Conservation (phyloP, 192 early-diverging fungal genomes). For the Allomyces arbusculus region DNA sequence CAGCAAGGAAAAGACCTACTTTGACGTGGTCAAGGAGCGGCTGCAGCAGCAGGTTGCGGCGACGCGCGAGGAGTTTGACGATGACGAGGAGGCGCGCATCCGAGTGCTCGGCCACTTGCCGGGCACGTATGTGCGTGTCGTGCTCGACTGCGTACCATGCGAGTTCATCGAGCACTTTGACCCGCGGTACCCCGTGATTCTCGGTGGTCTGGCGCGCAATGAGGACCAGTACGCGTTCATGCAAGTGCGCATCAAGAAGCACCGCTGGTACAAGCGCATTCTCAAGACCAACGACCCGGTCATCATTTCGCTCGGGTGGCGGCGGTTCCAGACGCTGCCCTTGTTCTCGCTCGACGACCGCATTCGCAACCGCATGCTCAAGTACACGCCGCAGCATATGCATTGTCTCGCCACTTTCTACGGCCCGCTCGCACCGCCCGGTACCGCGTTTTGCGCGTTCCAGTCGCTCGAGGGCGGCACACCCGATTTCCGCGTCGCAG, state of each 20-base stretch:
- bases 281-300: constrained; percentile 96
- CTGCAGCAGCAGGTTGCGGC: constrained; percentile 62
- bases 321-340: constrained; percentile 91
- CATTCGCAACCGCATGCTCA: constrained; percentile 88
- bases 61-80: constrained; percentile 76
- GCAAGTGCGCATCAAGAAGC: constrained; percentile 88
- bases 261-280: constrained; percentile 88
- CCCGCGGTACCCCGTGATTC: constrained; percentile 70
- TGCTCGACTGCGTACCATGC: constrained; percentile 74
- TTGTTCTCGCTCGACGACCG: constrained; percentile 82
- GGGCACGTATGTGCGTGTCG: constrained; percentile 79
- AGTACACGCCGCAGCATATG: constrained; percentile 99
- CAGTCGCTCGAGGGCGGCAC: constrained; percentile 42
- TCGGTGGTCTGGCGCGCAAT: constrained; percentile 68
- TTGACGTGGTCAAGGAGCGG: constrained; percentile 72
- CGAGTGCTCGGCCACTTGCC: constrained; percentile 82
- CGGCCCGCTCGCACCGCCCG: constrained; percentile 85
- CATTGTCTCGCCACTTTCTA: constrained; percentile 92
- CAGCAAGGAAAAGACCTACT: constrained; percentile 60
- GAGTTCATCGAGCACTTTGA: constrained; percentile 90
- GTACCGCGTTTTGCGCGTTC: constrained; percentile 88
- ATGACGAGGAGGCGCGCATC: constrained; percentile 45
- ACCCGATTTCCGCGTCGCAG: constrained; percentile 73
- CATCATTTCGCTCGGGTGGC: constrained; percentile 94
- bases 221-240: constrained; percentile 91